These are phyloP conservation scores for Tarenaya hassleriana DNA, from an alignment of 345 rosid genomes.

Conservation along the genomic window DNA sequence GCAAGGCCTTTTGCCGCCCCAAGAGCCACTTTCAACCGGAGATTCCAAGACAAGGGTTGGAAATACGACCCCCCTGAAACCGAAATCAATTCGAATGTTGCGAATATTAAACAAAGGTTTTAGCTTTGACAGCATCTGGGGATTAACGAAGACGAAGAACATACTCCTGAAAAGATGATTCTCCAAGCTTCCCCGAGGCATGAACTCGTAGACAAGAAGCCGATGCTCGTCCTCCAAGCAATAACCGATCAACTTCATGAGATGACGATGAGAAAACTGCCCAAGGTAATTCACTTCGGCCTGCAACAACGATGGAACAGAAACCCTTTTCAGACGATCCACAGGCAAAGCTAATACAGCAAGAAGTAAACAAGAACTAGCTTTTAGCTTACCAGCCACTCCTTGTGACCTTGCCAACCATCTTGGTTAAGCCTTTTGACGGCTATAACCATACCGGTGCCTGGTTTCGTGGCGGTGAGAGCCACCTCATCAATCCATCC, in stretches of 20 bases:
- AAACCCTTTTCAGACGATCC: background rate
- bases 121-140: background rate
- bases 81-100: background rate
- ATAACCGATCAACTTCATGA: slow-evolving; percentile 67
- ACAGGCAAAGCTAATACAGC: background rate
- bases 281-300: slow-evolving; percentile 77
- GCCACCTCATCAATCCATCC: slow-evolving; percentile 73
- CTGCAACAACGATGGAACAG: slow-evolving; percentile 31
- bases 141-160: no score
- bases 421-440: slow-evolving; percentile 68
- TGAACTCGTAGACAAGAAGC: slow-evolving; percentile 77
- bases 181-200: slow-evolving; percentile 87
- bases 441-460: slow-evolving; percentile 70
- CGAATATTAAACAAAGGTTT: slow-evolving; percentile 1
- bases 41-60: slow-evolving; percentile 64
- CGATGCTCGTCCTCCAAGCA: slow-evolving; percentile 80
- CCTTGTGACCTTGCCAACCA: slow-evolving; percentile 73
- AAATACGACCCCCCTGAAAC: slow-evolving; percentile 54
- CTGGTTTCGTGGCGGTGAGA: slow-evolving; percentile 51
- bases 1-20: slow-evolving; percentile 77
- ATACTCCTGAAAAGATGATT: slow-evolving; percentile 76
- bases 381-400: slow-evolving; percentile 63
- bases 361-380: background rate
- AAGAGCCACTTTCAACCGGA: slow-evolving; percentile 57
- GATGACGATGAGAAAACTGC: slow-evolving; percentile 59